These are phyloP conservation scores for Parietaria judaica DNA, from an alignment of 306 rosid species.

Conservation along the genomic window DNA sequence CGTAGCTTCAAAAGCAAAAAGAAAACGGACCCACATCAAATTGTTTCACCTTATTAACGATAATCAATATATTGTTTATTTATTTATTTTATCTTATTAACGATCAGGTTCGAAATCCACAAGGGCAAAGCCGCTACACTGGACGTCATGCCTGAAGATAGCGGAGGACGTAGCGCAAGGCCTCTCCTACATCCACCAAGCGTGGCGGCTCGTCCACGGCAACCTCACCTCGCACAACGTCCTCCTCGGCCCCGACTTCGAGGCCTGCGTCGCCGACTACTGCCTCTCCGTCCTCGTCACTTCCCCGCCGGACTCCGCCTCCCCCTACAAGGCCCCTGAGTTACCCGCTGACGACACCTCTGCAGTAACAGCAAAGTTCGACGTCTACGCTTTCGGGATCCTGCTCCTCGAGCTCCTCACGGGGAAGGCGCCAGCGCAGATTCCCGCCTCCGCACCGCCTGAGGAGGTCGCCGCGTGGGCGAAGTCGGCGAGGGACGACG, in stretches of 20 bases:
- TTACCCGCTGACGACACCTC: constrained; percentile 28
- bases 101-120: constrained; percentile 63
- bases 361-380: constrained; percentile 48
- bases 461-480: constrained; percentile 60
- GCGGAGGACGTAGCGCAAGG: constrained; percentile 96
- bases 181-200: constrained; percentile 87
- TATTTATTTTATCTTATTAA: too few relatives aligned
- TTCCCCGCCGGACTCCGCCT: constrained; percentile 19
- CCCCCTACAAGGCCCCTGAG: constrained; percentile 70
- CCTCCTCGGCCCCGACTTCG: constrained; percentile 77
- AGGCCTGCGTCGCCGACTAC: constrained; percentile 75
- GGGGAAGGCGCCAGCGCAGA: constrained; percentile 57
- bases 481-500: constrained; percentile 42
- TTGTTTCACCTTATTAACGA: too few relatives aligned
- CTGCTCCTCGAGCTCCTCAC: constrained; percentile 75
- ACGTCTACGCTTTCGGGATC: constrained; percentile 66
- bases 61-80: too few relatives aligned
- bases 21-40: neutral
- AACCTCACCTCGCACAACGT: constrained; percentile 82
- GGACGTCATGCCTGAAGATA: constrained; percentile 93
- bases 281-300: constrained; percentile 54
- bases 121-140: constrained; percentile 80
- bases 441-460: constrained; percentile 33
- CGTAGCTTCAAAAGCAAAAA: neutral
- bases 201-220: constrained; percentile 92